Evolutionary conservation across 108 stramenopile genomes (phyloP).

Genomic region (Cyclotella kingstonii): DNA sequence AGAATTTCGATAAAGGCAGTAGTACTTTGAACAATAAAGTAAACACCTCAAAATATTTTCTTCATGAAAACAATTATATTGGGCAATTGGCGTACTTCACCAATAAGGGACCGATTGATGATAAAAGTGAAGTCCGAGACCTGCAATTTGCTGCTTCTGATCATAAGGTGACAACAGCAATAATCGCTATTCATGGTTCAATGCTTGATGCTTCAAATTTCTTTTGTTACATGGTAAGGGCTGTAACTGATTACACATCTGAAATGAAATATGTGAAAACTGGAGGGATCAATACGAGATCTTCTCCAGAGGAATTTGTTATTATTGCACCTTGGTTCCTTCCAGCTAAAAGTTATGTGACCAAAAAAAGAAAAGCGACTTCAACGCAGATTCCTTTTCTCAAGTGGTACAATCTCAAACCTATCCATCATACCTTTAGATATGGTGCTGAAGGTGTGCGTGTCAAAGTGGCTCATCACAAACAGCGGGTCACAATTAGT

Average conservation of each 20-base stretch:
- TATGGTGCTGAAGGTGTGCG: conserved; percentile 87
- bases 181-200: conserved; percentile 73
- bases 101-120: conserved; percentile 35
- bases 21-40: background rate
- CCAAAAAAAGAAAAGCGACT: conserved; percentile 23
- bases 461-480: too few relatives aligned
- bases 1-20: background rate
- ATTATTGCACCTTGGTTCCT: conserved; percentile 71
- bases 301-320: conserved; percentile 13
- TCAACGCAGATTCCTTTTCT: conserved; percentile 27
- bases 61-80: too few relatives aligned
- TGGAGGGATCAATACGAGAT: background rate
- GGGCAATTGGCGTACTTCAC: conserved; percentile 54
- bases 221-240: conserved; percentile 54
- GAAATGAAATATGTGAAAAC: background rate
- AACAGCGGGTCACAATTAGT: conserved; percentile 49
- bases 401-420: conserved; percentile 55
- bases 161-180: conserved; percentile 17
- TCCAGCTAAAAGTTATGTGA: too few relatives aligned
- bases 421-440: conserved; percentile 62
- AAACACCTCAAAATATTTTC: background rate
- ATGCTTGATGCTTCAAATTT: conserved; percentile 67
- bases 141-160: background rate
- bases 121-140: background rate
- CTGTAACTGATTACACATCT: conserved; percentile 16